Evolutionary conservation across 1,284 basidiomycete species (phyloP).

Genomic region (Microbotryomycetes sp.): DNA sequence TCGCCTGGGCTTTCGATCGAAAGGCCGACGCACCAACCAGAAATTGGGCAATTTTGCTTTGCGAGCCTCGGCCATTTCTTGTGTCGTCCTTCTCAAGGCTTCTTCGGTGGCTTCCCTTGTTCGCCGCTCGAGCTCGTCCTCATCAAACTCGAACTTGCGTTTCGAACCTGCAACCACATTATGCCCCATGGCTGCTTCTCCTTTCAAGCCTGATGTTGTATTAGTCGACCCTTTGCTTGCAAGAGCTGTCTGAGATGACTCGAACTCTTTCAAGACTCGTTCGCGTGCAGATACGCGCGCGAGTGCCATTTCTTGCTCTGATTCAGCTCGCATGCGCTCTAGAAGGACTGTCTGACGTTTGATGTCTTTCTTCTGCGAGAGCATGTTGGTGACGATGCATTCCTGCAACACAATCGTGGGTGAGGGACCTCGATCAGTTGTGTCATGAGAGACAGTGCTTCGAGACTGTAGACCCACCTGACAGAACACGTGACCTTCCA

Average conservation of each 20-base stretch:
- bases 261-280: slow-evolving; percentile 76
- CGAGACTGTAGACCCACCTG: slow-evolving; percentile 62
- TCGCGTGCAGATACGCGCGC: slow-evolving; percentile 68
- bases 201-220: slow-evolving; percentile 7
- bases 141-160: slow-evolving; percentile 71
- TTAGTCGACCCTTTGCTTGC: slow-evolving; percentile 33
- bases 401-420: slow-evolving; percentile 36
- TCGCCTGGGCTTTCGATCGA: not conserved
- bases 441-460: not conserved
- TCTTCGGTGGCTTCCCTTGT: slow-evolving; percentile 74
- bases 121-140: slow-evolving; percentile 60
- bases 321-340: slow-evolving; percentile 63
- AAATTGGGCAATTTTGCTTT: slow-evolving; percentile 86
- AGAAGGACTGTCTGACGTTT: slow-evolving; percentile 73
- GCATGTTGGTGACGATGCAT: slow-evolving; percentile 41
- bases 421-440: not conserved
- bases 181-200: slow-evolving; percentile 36
- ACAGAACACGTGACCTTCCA: slow-evolving; percentile 76
- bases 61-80: slow-evolving; percentile 67
- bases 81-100: slow-evolving; percentile 70
- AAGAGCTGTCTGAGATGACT: slow-evolving; percentile 67
- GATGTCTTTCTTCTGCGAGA: slow-evolving; percentile 82
- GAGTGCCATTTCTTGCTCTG: slow-evolving; percentile 60
- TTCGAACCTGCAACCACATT: slow-evolving; percentile 58
- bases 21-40: slow-evolving; percentile 55